phyloP scores from a whole-genome alignment of 306 rosid genomes.

The Sicyos edulis region DNA sequence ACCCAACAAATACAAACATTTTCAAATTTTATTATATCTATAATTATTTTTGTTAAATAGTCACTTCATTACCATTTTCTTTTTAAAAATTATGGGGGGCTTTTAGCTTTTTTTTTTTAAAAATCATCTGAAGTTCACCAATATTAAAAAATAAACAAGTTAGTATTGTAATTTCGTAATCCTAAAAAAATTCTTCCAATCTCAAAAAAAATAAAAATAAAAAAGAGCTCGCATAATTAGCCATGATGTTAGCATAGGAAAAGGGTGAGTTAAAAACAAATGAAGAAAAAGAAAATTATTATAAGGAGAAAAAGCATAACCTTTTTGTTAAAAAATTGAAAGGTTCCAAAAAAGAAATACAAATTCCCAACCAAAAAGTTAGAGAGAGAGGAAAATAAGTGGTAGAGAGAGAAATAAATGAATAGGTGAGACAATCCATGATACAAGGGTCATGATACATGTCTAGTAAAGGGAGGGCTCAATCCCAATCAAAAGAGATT shows the following conservation, averaged over 20 bases:
- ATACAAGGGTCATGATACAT: conserved; percentile 65
- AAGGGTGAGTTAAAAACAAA: not conserved
- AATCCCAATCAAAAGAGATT: conserved; percentile 63
- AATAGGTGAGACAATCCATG: conserved; percentile 65
- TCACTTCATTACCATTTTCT: too few species aligned
- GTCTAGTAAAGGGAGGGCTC: conserved; percentile 62
- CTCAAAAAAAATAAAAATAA: too few species aligned
- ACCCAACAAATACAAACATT: too few species aligned
- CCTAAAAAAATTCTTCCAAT: not conserved
- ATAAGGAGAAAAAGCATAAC: not conserved
- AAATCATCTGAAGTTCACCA: too few species aligned
- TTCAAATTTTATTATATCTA: too few species aligned
- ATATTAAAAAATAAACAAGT: too few species aligned
- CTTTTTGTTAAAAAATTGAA: not conserved
- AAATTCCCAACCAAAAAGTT: conserved; percentile 8
- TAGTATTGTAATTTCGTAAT: not conserved
- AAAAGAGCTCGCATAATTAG: too few species aligned
- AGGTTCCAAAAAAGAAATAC: conserved; percentile 10
- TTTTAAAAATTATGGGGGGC: too few species aligned
- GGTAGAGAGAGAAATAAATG: conserved; percentile 15
- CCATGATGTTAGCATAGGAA: not conserved
- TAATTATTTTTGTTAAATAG: too few species aligned
- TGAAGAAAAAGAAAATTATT: too few species aligned
- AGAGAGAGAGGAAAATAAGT: conserved; percentile 21
- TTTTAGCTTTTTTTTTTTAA: too few species aligned